Evolutionary conservation across 345 rosid genomes (phyloP), one percentile per base, ranked within the genome.

Genomic region (Eucalyptus regnans): DNA sequence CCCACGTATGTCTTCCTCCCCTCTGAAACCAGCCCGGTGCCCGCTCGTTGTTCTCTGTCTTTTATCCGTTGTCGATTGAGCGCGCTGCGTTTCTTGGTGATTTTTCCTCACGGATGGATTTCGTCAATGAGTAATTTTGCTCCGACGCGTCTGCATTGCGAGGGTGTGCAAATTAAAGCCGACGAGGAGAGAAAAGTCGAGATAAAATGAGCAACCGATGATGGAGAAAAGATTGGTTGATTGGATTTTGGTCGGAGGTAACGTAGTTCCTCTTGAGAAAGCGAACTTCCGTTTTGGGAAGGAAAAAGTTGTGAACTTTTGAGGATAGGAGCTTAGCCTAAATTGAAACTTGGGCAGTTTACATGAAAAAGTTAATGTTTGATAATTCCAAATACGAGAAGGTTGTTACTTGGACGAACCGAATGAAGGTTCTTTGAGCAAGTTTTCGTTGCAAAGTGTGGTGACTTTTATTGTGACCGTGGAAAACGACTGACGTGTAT

Each of bases 1-100:
- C 96, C 27, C 98, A 97, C 93, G 97, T 95, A 92, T 87, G 93
- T 62, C 15, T 76, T 58, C 50, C 5, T 58, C 50, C 50, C 5
- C 66, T 49, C 22, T 20, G 9, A 49, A 29, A 33, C 3, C 71
- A 27, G 68, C 27, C 83, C 27, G 48, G 46, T 20, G 56, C 86
- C 33, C 33, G 71, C 5, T 76, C 83, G 13, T 76, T 37, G 83
- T 20, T 5, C 83, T 20, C 13, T 20, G 14, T 76, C 46, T 76
- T 76, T 76, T 76, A 20, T 2, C 0, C 83, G 0, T 37, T 18
- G 83, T 76, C 15, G 7, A 3, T 76, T 37, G 83, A 76, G 27
- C 48, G 2, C 27, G 46, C 83, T 37, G 48, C 27, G 7, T 37
- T 71, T 71, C 1, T 71, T 37, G 44, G 7, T 37, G 46, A 18